A percentile compares a stretch with the other conserved stretches of the same genome.
These are phyloP conservation scores for Neonectria hederae DNA, from an alignment of 2,329 filamentous ascomycete genomes.

Conservation along the genomic window DNA sequence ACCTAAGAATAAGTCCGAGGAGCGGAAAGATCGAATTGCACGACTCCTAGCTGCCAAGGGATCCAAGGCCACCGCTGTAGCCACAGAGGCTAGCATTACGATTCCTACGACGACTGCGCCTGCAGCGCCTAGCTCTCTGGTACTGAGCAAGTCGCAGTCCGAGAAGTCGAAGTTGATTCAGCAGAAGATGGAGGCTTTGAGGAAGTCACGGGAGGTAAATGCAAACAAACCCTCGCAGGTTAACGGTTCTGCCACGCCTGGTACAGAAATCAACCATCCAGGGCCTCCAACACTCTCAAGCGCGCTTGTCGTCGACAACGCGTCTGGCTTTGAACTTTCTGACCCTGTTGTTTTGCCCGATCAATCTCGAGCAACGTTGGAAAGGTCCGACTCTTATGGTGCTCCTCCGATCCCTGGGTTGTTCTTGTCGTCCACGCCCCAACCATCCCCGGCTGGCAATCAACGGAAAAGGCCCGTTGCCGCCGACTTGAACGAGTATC, in stretches of 20 bases:
- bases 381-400: constrained; percentile 24
- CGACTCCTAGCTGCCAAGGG: constrained; percentile 78
- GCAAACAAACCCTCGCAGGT: constrained; percentile 41
- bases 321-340: constrained; percentile 6
- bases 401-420: constrained; percentile 49
- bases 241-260: constrained; percentile 19
- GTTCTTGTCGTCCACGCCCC: constrained; percentile 46
- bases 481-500: constrained; percentile 73
- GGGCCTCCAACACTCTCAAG: neutral
- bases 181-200: constrained; percentile 80
- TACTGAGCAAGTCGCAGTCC: constrained; percentile 53
- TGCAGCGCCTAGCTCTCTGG: constrained; percentile 50
- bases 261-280: neutral
- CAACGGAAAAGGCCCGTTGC: constrained; percentile 63
- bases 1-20: constrained; percentile 59
- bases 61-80: constrained; percentile 55
- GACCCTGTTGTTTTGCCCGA: constrained; percentile 9
- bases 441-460: constrained; percentile 31
- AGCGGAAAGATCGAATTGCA: constrained; percentile 80
- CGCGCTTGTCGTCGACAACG: neutral
- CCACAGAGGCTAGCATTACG: constrained; percentile 13
- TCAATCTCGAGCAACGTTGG: constrained; percentile 9
- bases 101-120: neutral
- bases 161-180: constrained; percentile 79
- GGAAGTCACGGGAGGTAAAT: constrained; percentile 62